Base-by-base conservation (phyloP, 2,329 filamentous ascomycete species). In the Fusarium incarnatum region DNA sequence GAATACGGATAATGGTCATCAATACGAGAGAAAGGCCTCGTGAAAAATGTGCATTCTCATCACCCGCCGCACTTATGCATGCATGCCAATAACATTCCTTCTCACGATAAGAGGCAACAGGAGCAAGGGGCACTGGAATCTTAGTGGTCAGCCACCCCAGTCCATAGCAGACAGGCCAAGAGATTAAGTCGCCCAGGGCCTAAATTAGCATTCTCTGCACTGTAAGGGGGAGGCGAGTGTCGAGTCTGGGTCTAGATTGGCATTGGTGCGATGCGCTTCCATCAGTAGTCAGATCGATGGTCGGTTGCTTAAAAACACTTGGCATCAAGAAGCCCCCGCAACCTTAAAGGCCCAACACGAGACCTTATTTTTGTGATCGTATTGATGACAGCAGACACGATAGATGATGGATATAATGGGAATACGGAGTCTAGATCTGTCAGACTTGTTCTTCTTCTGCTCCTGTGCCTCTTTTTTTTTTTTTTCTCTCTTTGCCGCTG, bases 171-270 rank as follows among this genome's bases (percentile, higher is more conserved):
- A 12, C 12, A 18, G 16, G 61, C 61, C 28, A 60, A 66, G 61
- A 66, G 61, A 66, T 66, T 49, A 49, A 40, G 11, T 22, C n/a
- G 12, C 3, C 61, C 27, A 25, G 47, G 60, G 30, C 25, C 11
- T 15, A 18, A 34, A 41, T 44, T 61, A 56, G 46, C 48, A 47
- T 42, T 50, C 23, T 27, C 22, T 27, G n/a, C 23, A 41, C 47
- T 60, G 47, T 54, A 66, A 66, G 63, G 63, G 63, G 63, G 34
- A 44, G 63, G 22, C 28, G 32, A 25, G 28, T 10, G 13, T n/a
- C 46, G 34, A 44, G 27, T 20, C 46, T n/a, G 40, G 44, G 28
- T 30, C 28, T 30, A 30, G 28, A 30, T 30, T 30, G 28, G 28
- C 25, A 30, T 62, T 62, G 60, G 60, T 60, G 40, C 55, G 28